Evolutionary conservation across 768 basidiomycete genomes (phyloP).

Genomic region (Pilatotrama ljubarskyi): DNA sequence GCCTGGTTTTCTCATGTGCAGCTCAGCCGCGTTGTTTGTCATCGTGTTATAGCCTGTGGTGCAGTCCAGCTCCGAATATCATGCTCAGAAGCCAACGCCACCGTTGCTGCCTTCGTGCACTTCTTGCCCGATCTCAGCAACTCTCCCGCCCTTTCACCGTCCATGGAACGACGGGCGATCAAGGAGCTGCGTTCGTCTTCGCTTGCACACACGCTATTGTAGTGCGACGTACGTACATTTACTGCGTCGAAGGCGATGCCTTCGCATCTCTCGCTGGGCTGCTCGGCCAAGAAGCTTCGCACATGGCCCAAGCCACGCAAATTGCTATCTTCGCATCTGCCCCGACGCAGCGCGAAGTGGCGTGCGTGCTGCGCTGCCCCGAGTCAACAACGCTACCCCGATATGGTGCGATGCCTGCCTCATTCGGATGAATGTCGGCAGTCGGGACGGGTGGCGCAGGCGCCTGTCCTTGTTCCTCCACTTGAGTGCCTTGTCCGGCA

Average conservation of each 20-base stretch:
- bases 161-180: not conserved
- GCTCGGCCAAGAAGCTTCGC: not conserved
- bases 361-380: not conserved
- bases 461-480: not conserved
- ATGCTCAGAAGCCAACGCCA: conserved; percentile 5
- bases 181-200: not conserved
- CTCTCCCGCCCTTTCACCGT: not conserved
- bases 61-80: not conserved
- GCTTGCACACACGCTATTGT: not conserved
- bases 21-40: not conserved
- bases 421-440: conserved; percentile 2
- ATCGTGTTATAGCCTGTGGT: not conserved
- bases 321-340: not conserved
- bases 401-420: conserved; percentile 1
- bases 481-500: too few relatives aligned
- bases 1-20: too few relatives aligned
- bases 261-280: not conserved
- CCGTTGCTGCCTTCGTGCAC: not conserved
- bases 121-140: not conserved
- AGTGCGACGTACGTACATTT: not conserved
- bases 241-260: not conserved
- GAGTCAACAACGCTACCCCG: conserved; percentile 7
- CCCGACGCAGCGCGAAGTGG: not conserved
- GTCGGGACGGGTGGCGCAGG: not conserved
- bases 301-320: not conserved